Evolutionary conservation across 305 asterid genomes (phyloP).

Genomic region (Ajuga reptans): DNA sequence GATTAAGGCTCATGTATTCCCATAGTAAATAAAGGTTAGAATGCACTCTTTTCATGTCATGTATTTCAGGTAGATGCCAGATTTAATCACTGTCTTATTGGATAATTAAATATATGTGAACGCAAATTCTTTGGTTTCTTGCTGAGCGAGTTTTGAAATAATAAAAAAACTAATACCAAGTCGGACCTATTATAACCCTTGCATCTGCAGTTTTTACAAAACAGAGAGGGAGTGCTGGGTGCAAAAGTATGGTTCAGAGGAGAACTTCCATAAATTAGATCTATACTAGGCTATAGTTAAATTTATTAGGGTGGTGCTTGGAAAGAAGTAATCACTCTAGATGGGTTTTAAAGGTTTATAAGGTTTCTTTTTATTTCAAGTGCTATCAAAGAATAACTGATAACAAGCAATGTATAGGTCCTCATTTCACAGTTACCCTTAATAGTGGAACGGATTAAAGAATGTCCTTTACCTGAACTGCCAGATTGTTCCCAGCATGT

Average conservation of each 20-base stretch:
- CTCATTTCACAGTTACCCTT: not conserved
- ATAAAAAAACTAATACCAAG: not conserved
- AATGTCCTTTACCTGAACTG: constrained; percentile 51
- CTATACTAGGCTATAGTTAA: not conserved
- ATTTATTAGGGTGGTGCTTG: not conserved
- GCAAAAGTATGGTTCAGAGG: not conserved
- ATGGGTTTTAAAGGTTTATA: not conserved
- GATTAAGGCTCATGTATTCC: not conserved
- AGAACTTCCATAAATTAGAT: not conserved
- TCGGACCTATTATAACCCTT: not conserved
- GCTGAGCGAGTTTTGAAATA: not conserved
- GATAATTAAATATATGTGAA: not conserved
- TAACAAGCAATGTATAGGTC: not conserved
- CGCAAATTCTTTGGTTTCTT: not conserved
- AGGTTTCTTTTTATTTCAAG: not conserved
- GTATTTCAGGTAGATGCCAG: constrained; percentile 1
- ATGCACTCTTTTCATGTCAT: not conserved
- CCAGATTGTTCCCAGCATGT: constrained; percentile 75
- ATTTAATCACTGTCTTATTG: not conserved
- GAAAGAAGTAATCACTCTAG: not conserved
- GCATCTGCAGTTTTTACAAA: not conserved
- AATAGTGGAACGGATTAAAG: not conserved
- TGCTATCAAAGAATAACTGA: not conserved
- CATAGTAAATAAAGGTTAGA: constrained; percentile 14
- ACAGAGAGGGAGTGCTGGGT: not conserved